Percentiles rank a stretch among this genome's conserved stretches.
These are phyloP conservation scores for Smithsoniella earleae DNA, from an alignment of 163 green algal species.

Conservation along the genomic window DNA sequence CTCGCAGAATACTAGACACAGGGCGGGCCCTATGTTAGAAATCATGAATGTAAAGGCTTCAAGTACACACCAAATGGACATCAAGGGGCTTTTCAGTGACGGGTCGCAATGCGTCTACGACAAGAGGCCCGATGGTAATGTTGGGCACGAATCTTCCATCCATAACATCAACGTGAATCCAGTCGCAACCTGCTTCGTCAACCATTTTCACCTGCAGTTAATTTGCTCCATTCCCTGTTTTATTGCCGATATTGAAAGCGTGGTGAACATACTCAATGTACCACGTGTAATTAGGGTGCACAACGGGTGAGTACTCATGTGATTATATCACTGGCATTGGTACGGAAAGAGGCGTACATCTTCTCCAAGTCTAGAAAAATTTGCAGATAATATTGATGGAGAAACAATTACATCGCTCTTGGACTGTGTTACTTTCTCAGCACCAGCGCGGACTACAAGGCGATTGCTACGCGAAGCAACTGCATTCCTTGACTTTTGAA, in stretches of 20 bases:
- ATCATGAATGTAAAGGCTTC: too few species aligned
- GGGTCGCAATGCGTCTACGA: constrained; percentile 89
- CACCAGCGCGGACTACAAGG: constrained; percentile 12
- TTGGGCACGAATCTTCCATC: constrained; percentile 90
- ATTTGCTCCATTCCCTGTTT: too few species aligned
- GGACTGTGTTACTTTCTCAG: constrained; percentile 30
- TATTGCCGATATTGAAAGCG: too few species aligned
- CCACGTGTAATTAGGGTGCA: too few species aligned
- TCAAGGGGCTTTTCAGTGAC: constrained; percentile 93
- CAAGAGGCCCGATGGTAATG: constrained; percentile 95
- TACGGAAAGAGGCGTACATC: constrained; percentile 51
- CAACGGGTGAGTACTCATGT: too few species aligned
- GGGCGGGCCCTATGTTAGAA: too few species aligned
- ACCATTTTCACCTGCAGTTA: constrained; percentile 69
- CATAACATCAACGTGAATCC: constrained; percentile 93
- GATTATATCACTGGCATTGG: too few species aligned
- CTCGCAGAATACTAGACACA: neutral
- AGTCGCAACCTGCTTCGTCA: constrained; percentile 83
- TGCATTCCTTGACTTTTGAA: constrained; percentile 1
- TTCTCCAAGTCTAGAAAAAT: constrained; percentile 90
- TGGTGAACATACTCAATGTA: too few species aligned
- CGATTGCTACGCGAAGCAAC: neutral
- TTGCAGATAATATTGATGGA: constrained; percentile 92
- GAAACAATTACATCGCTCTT: constrained; percentile 76
- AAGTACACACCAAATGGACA: constrained; percentile 69